These are phyloP conservation scores for Iberis pinnata DNA, from an alignment of 345 rosid species.

Conservation along the genomic window DNA sequence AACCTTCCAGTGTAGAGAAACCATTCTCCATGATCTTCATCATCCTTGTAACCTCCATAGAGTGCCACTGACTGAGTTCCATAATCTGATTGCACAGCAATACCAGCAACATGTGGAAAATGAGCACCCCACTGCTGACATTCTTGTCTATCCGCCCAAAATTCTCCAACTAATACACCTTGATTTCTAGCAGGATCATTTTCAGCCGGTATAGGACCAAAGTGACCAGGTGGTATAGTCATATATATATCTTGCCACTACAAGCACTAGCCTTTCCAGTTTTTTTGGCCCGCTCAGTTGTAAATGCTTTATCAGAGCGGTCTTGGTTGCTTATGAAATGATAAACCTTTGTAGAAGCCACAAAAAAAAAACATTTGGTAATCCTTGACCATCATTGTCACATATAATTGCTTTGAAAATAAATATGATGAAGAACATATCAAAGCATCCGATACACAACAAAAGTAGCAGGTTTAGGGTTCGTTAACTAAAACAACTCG, in stretches of 20 bases:
- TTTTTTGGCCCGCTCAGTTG: constrained; percentile 48
- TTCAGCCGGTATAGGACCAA: constrained; percentile 63
- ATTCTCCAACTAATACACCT: constrained; percentile 62
- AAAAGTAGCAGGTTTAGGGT: no score
- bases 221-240: constrained; percentile 48
- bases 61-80: constrained; percentile 70
- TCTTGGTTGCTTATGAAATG: constrained; percentile 43
- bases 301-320: constrained; percentile 53
- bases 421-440: no score
- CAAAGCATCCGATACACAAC: no score
- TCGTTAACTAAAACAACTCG: no score
- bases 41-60: constrained; percentile 66
- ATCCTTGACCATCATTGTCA: no score
- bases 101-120: constrained; percentile 51
- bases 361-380: no score
- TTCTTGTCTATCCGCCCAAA: constrained; percentile 51
- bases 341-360: background rate
- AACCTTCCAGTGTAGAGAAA: constrained; percentile 74
- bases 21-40: constrained; percentile 85
- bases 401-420: no score
- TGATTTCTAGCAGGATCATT: constrained; percentile 53
- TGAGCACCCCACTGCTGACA: constrained; percentile 80
- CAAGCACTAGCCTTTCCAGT: constrained; percentile 57
- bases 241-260: constrained; percentile 60
- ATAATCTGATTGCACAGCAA: constrained; percentile 48